phyloP scores from a whole-genome alignment of 306 rosid species.

The Malus orientalis region DNA sequence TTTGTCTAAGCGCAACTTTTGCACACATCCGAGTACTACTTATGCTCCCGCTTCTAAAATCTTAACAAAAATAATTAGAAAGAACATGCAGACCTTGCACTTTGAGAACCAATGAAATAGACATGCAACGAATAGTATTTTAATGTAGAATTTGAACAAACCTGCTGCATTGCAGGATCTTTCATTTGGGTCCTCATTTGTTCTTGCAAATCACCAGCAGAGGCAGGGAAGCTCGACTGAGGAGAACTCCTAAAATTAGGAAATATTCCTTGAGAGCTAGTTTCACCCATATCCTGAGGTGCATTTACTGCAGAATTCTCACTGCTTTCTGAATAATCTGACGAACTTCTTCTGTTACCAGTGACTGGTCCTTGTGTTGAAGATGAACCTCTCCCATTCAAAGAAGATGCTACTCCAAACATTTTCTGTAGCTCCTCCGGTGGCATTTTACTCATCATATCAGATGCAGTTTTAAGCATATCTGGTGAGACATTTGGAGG shows the following conservation, averaged over 20 bases:
- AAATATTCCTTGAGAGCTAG: conserved; percentile 35
- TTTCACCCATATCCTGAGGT: conserved; percentile 34
- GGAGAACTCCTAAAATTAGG: conserved; percentile 43
- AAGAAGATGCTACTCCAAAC: conserved; percentile 74
- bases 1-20: no score
- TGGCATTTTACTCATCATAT: conserved; percentile 74
- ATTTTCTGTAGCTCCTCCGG: conserved; percentile 79
- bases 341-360: conserved; percentile 27
- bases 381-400: conserved; percentile 48
- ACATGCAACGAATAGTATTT: not conserved
- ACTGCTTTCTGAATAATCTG: conserved; percentile 20
- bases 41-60: no score
- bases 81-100: no score
- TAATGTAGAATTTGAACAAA: conserved; percentile 21
- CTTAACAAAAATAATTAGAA: no score
- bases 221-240: conserved; percentile 54
- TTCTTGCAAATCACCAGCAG: conserved; percentile 72
- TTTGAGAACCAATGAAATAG: no score
- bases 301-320: conserved; percentile 30
- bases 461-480: conserved; percentile 75
- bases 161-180: conserved; percentile 93
- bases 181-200: conserved; percentile 97
- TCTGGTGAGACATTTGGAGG: conserved; percentile 73
- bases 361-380: conserved; percentile 27
- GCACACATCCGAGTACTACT: no score